Conservation (phyloP, 1,284 basidiomycete species). For the Ustilago loliicola region DNA sequence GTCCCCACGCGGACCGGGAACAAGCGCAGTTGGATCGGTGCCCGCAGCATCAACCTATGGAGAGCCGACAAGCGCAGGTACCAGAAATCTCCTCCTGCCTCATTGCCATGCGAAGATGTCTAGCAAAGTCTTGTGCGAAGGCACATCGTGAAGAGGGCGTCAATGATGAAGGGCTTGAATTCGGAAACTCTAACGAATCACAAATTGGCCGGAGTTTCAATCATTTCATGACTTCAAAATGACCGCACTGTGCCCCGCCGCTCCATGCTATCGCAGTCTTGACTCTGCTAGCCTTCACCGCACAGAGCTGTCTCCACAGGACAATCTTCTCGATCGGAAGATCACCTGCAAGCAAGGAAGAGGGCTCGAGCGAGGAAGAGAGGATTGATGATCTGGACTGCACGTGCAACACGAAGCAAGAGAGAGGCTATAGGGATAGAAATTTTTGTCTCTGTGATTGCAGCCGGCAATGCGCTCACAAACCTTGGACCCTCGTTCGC, state of each 20-base stretch:
- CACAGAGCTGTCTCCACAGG: background rate
- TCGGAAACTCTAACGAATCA: background rate
- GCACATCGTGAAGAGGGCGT: background rate
- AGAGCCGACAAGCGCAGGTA: too few species aligned
- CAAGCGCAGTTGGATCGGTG: too few species aligned
- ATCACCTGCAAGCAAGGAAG: background rate
- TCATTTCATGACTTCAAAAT: background rate
- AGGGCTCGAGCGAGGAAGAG: background rate
- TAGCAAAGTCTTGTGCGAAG: background rate
- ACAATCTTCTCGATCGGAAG: background rate
- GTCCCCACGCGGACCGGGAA: background rate
- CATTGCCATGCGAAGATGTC: too few species aligned
- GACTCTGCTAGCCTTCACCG: background rate
- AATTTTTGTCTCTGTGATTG: background rate
- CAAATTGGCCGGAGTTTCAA: conserved; percentile 3
- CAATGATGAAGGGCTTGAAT: background rate
- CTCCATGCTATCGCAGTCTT: background rate
- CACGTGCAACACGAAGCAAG: background rate
- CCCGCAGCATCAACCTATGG: too few species aligned
- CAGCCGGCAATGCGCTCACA: background rate
- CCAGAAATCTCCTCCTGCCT: too few species aligned
- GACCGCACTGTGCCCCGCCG: background rate
- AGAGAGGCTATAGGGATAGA: background rate
- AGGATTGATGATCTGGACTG: background rate
- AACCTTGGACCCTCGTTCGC: background rate